Evolutionary conservation across 495 filamentous ascomycete species (phyloP).

Genomic region (Hyaloscypha variabilis): DNA sequence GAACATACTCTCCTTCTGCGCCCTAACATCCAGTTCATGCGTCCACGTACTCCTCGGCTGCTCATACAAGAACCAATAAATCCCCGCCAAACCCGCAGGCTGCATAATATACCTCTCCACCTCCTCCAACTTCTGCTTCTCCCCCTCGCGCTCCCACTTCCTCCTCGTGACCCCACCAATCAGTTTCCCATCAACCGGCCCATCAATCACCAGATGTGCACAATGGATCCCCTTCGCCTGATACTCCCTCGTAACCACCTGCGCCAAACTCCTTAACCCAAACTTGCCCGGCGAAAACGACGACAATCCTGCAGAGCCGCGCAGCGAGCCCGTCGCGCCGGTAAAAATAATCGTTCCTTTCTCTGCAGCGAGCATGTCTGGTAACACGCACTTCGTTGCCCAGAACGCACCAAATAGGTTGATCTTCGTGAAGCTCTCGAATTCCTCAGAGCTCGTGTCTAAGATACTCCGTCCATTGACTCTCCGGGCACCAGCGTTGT

Average conservation of each 20-base stretch:
- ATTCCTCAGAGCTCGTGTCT: slow-evolving; percentile 36
- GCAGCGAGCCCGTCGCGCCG: slow-evolving; percentile 36
- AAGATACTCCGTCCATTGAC: slow-evolving; percentile 32
- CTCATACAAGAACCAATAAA: slow-evolving; percentile 73
- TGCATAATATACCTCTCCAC: slow-evolving; percentile 36
- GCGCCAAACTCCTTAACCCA: slow-evolving; percentile 33
- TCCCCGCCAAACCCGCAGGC: slow-evolving; percentile 65
- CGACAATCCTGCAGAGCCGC: slow-evolving; percentile 32
- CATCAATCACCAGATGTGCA: slow-evolving; percentile 38
- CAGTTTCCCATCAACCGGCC: slow-evolving; percentile 44
- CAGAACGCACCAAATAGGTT: slow-evolving; percentile 40
- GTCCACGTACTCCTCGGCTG: slow-evolving; percentile 69
- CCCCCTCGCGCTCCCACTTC: slow-evolving; percentile 34
- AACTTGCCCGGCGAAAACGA: slow-evolving; percentile 39
- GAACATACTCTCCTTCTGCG: slow-evolving; percentile 60
- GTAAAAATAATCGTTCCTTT: slow-evolving; percentile 37
- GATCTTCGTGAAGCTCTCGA: slow-evolving; percentile 35
- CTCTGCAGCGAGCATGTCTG: slow-evolving; percentile 33
- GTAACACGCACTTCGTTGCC: slow-evolving; percentile 33
- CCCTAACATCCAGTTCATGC: slow-evolving; percentile 71
- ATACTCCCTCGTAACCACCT: slow-evolving; percentile 37
- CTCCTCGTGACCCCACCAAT: slow-evolving; percentile 42
- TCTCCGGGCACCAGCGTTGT: slow-evolving; percentile 37
- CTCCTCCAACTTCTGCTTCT: slow-evolving; percentile 31
- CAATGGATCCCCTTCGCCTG: slow-evolving; percentile 34